Percentiles rank a stretch among this genome's conserved stretches.
phyloP scores from a whole-genome alignment of 805 yeast genomes.

The Suhomyces canberraensis region DNA sequence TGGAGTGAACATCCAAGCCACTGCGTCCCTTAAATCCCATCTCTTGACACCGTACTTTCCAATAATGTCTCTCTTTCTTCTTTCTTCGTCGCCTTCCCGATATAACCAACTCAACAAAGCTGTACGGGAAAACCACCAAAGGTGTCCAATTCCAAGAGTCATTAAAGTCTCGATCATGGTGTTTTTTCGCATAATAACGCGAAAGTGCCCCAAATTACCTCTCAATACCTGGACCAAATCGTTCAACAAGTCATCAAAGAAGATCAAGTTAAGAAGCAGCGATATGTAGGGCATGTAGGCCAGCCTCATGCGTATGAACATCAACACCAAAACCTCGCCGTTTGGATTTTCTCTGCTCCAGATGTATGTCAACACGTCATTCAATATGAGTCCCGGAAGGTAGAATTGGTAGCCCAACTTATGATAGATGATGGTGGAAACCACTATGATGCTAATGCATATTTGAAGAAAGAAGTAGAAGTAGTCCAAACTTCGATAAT shows the following conservation, averaged over 20 bases:
- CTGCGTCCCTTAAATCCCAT: constrained; percentile 8
- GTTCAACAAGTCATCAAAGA: constrained; percentile 1
- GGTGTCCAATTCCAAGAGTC: constrained; percentile 21
- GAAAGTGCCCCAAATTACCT: background rate
- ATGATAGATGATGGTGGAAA: constrained; percentile 15
- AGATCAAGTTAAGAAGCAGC: constrained; percentile 6
- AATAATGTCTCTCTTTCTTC: constrained; percentile 14
- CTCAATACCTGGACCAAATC: constrained; percentile 6
- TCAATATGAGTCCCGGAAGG: constrained; percentile 37
- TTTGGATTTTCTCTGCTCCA: constrained; percentile 48
- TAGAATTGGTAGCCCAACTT: constrained; percentile 16
- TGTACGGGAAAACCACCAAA: constrained; percentile 32
- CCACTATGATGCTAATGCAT: constrained; percentile 19
- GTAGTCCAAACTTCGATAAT: constrained; percentile 26
- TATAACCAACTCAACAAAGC: constrained; percentile 13
- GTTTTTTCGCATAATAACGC: background rate
- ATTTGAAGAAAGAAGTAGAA: constrained; percentile 26
- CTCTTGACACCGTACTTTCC: constrained; percentile 10
- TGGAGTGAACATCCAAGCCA: constrained; percentile 21
- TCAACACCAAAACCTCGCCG: too few relatives aligned
- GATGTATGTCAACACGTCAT: constrained; percentile 38
- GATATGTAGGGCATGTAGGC: constrained; percentile 39
- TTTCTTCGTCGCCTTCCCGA: constrained; percentile 15
- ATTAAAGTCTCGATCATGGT: constrained; percentile 6
- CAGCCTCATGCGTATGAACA: constrained; percentile 39